phyloP scores from a whole-genome alignment of 106 monocot species.

The Phalaenopsis aphrodite region DNA sequence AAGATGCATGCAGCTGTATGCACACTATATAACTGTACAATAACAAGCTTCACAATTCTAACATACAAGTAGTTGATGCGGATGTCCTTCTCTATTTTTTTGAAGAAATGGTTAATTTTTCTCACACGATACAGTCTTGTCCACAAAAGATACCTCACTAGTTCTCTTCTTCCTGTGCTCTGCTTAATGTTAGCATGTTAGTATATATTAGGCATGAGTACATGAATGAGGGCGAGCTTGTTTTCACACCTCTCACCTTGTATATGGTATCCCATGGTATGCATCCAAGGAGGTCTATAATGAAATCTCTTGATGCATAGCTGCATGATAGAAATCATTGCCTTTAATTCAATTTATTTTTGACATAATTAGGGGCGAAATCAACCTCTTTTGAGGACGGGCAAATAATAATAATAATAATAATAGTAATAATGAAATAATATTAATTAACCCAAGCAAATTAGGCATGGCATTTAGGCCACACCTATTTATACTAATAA shows the following conservation, averaged over 20 bases:
- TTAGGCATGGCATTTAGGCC: too few species aligned
- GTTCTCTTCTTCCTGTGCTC: conserved; percentile 40
- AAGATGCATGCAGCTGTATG: conserved; percentile 71
- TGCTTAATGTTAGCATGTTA: conserved; percentile 2
- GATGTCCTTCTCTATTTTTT: conserved; percentile 51
- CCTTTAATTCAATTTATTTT: neutral
- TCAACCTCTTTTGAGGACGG: too few species aligned
- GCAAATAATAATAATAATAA: too few species aligned
- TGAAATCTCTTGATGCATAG: conserved; percentile 35
- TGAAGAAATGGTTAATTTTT: conserved; percentile 44
- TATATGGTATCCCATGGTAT: conserved; percentile 62
- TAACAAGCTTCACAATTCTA: conserved; percentile 64
- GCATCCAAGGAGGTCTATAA: conserved; percentile 43
- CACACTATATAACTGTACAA: conserved; percentile 58
- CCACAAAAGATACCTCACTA: conserved; percentile 43
- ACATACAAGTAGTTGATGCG: conserved; percentile 62
- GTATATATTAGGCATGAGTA: neutral
- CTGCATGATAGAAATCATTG: conserved; percentile 16
- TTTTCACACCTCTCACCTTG: conserved; percentile 23
- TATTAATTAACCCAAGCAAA: too few species aligned
- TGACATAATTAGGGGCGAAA: neutral
- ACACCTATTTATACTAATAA: too few species aligned
- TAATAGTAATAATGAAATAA: too few species aligned
- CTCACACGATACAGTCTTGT: conserved; percentile 40
- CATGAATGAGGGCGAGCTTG: neutral